Evolutionary conservation across 257 asterid genomes (phyloP).

Genomic region (Ballota nigra): DNA sequence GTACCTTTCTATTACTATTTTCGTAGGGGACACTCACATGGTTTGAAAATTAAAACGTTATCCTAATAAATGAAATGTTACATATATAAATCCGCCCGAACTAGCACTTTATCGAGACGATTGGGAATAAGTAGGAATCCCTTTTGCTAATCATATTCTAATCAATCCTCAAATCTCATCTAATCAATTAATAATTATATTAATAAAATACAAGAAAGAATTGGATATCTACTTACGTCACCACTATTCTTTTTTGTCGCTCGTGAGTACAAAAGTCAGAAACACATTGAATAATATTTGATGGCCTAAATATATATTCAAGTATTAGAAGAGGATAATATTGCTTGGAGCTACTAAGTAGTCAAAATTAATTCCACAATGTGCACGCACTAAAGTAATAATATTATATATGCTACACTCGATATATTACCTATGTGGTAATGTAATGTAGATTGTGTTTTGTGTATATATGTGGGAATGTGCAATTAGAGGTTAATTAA

Average conservation of each 20-base stretch:
- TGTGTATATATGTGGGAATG: not conserved
- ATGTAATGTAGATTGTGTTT: not conserved
- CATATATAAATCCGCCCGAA: conserved; percentile 10
- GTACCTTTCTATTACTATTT: not conserved
- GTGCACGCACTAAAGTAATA: conserved; percentile 14
- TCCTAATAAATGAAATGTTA: not conserved
- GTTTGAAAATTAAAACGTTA: conserved; percentile 7
- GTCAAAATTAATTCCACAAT: not conserved
- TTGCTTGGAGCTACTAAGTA: conserved; percentile 9
- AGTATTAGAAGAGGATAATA: conserved; percentile 16
- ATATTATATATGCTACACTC: not conserved
- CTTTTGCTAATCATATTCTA: conserved; percentile 30
- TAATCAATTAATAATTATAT: conserved; percentile 6
- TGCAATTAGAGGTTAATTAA: not conserved
- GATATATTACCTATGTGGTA: not conserved
- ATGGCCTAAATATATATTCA: not conserved
- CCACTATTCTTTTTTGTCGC: conserved; percentile 27
- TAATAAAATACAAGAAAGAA: not conserved
- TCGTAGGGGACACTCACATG: conserved; percentile 21
- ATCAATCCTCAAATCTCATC: conserved; percentile 22
- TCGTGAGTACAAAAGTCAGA: conserved; percentile 34
- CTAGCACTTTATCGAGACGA: conserved; percentile 20
- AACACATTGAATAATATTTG: conserved; percentile 17
- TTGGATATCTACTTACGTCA: conserved; percentile 31
- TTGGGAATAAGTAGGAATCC: conserved; percentile 14